A percentile compares a stretch with the other conserved stretches of the same genome.
Evolutionary conservation across 805 yeast species (phyloP).

Genomic region (Phaffomyces thermotolerans): DNA sequence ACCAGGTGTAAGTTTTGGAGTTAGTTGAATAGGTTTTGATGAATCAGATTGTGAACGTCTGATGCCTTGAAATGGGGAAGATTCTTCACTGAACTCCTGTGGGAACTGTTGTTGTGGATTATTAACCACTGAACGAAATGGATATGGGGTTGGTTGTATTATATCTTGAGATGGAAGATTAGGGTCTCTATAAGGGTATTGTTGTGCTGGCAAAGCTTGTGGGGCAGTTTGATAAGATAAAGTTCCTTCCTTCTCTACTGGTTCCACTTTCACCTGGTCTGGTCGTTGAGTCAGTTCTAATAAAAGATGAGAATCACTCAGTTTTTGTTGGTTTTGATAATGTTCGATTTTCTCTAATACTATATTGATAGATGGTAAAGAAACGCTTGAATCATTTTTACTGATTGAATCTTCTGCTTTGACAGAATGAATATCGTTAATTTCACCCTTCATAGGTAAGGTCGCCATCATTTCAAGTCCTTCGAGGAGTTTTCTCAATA

Average conservation of each 20-base stretch:
- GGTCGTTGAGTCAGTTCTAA: conserved; percentile 19
- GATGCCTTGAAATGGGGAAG: neutral
- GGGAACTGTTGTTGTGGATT: conserved; percentile 1
- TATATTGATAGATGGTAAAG: conserved; percentile 21
- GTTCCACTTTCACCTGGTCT: neutral
- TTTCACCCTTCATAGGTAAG: too few species aligned
- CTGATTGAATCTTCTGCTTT: neutral
- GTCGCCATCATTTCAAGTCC: too few species aligned
- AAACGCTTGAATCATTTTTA: neutral
- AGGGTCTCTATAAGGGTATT: neutral
- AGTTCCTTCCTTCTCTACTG: neutral
- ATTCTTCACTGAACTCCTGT: too few species aligned
- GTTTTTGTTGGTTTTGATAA: conserved; percentile 23
- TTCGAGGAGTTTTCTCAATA: neutral
- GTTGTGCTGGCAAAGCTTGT: neutral
- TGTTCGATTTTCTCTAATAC: conserved; percentile 21
- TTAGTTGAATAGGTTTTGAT: neutral
- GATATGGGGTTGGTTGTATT: too few species aligned
- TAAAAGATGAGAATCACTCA: conserved; percentile 23
- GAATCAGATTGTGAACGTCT: too few species aligned
- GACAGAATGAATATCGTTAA: too few species aligned
- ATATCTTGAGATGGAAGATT: neutral
- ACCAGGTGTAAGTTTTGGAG: conserved; percentile 2
- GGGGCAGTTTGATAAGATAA: neutral
- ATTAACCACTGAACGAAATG: too few species aligned